Conservation (phyloP, 495 filamentous ascomycete genomes). For the Neurospora sp. region DNA sequence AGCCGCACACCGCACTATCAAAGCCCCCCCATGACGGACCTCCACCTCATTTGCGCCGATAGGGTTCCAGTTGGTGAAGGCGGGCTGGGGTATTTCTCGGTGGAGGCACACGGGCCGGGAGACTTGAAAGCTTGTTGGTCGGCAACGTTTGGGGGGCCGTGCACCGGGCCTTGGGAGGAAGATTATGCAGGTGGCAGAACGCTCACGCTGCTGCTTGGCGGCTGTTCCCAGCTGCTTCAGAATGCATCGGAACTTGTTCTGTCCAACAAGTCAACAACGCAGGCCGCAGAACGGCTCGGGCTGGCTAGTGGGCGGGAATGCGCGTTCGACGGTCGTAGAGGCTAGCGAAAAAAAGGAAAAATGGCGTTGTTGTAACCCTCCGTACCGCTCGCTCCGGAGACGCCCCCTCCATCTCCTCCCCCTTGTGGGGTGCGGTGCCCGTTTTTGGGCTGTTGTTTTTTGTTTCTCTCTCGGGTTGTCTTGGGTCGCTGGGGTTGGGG, state of each 20-base stretch:
- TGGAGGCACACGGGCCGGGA: slow-evolving; percentile 10
- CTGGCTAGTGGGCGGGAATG: background rate
- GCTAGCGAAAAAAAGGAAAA: slow-evolving; percentile 11
- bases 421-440: slow-evolving; percentile 7
- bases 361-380: slow-evolving; percentile 11
- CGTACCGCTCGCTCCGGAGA: slow-evolving; percentile 23
- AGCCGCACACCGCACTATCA: slow-evolving; percentile 7
- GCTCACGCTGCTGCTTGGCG: background rate
- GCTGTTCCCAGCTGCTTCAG: background rate
- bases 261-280: background rate
- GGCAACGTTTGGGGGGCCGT: background rate
- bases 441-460: background rate
- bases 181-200: background rate
- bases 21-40: slow-evolving; percentile 11
- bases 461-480: slow-evolving; percentile 5
- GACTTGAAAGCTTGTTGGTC: slow-evolving; percentile 7
- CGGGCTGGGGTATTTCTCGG: slow-evolving; percentile 4
- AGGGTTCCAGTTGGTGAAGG: slow-evolving; percentile 16
- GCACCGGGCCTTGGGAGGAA: background rate
- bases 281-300: background rate
- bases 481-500: background rate
- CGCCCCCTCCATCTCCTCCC: slow-evolving; percentile 11
- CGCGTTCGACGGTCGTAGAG: background rate
- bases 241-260: background rate
- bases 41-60: slow-evolving; percentile 17